phyloP scores from a whole-genome alignment of 768 basidiomycete species.

The Trametes maxima region DNA sequence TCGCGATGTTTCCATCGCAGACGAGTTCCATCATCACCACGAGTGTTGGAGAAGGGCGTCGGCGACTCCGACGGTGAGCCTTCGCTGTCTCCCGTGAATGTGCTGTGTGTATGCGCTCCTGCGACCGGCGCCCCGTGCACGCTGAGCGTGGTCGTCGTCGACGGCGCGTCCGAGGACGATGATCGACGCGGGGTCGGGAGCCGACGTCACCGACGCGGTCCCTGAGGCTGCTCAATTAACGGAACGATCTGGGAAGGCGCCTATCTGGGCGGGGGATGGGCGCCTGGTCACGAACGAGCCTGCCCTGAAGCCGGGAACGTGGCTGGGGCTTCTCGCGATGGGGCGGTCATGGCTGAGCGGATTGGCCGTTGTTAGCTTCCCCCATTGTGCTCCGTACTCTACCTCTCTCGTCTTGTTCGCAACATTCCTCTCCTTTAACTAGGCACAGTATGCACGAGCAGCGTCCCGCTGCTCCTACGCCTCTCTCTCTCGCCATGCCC shows the following conservation, averaged over 20 bases:
- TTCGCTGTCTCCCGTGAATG: too few relatives aligned
- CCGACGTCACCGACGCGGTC: neutral
- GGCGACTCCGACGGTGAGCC: too few relatives aligned
- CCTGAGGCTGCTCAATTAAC: conserved; percentile 15
- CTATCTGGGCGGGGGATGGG: conserved; percentile 12
- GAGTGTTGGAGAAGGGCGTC: too few relatives aligned
- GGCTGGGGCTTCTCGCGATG: conserved; percentile 22
- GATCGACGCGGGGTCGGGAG: neutral
- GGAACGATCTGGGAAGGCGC: conserved; percentile 18
- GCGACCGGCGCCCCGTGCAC: too few relatives aligned
- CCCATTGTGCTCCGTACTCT: conserved; percentile 31
- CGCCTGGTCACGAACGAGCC: conserved; percentile 19
- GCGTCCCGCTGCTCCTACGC: conserved; percentile 49
- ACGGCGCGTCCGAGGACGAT: neutral
- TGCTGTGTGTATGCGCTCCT: too few relatives aligned
- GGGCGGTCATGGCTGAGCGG: conserved; percentile 12
- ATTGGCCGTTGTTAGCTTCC: conserved; percentile 22
- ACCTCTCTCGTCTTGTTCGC: conserved; percentile 19
- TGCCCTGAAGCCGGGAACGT: conserved; percentile 25
- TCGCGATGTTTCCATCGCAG: too few relatives aligned
- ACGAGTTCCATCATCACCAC: too few relatives aligned
- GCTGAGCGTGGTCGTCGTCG: neutral
- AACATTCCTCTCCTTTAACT: conserved; percentile 25
- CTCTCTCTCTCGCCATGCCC: conserved; percentile 64
- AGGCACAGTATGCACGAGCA: conserved; percentile 41